phyloP scores from a whole-genome alignment of 2,329 filamentous ascomycete genomes.

The Fusarium proliferatum region DNA sequence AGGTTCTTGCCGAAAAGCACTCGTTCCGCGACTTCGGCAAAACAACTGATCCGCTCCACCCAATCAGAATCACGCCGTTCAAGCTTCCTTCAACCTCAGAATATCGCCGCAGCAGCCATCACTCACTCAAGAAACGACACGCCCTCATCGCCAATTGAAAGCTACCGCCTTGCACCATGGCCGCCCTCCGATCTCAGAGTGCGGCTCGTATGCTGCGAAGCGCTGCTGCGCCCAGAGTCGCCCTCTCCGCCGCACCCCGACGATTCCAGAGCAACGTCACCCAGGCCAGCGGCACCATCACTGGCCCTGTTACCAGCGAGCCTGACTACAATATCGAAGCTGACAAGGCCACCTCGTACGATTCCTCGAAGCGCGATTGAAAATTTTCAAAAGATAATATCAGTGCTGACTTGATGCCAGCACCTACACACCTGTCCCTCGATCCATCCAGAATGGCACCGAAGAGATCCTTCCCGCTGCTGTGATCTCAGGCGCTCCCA shows the following conservation, averaged over 20 bases:
- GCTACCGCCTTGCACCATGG: slow-evolving; percentile 62
- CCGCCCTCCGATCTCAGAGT: slow-evolving; percentile 70
- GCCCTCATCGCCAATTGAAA: slow-evolving; percentile 42
- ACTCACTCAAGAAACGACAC: slow-evolving; percentile 36
- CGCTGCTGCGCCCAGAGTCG: slow-evolving; percentile 52
- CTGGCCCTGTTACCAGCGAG: slow-evolving; percentile 66
- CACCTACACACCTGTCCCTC: slow-evolving; percentile 90
- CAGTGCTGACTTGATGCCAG: slow-evolving; percentile 59
- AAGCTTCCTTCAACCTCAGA: slow-evolving; percentile 44
- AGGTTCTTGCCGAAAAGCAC: slow-evolving; percentile 60
- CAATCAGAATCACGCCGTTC: slow-evolving; percentile 54
- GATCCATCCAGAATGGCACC: slow-evolving; percentile 89
- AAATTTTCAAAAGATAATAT: background rate
- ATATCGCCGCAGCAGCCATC: slow-evolving; percentile 46
- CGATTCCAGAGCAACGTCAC: slow-evolving; percentile 66
- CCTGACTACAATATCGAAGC: slow-evolving; percentile 84
- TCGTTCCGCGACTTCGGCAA: slow-evolving; percentile 54
- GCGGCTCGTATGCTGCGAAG: slow-evolving; percentile 64
- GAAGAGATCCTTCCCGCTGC: slow-evolving; percentile 85
- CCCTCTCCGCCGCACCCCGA: slow-evolving; percentile 58
- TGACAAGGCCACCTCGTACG: slow-evolving; percentile 92
- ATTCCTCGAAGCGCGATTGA: slow-evolving; percentile 5
- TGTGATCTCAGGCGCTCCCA: slow-evolving; percentile 88
- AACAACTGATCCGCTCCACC: slow-evolving; percentile 55
- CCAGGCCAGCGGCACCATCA: slow-evolving; percentile 53